Evolutionary conservation across 2,329 filamentous ascomycete species (phyloP), one percentile per base, ranked within the genome.

Genomic region (Coleophoma crateriformis): DNA sequence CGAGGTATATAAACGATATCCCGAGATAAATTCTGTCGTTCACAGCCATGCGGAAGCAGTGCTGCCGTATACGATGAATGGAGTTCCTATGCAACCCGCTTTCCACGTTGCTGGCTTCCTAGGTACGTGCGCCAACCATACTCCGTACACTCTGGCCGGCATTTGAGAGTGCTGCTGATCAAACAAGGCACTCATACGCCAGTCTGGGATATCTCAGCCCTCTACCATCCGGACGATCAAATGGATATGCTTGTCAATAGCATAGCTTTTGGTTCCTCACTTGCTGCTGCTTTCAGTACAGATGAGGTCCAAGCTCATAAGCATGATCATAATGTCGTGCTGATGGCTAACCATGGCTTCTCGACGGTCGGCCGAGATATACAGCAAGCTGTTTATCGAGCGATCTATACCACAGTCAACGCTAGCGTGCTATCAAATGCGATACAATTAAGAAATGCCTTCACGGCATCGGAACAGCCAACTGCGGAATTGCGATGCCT

Each of bases 321-420:
- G 22, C 37, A 61, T 33, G 35, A 52, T n/a, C 52, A 66, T 35
- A 60, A 60, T 6, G 69, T 73, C 4, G 66, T 72, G 1, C 58
- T 76, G 43, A 75, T 76, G 73, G 61, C 66, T 2, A 65, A 69
- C 4, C 72, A 76, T 51, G 73, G 73, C 2, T 73, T 70, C 54
- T 72, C 72, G 1, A 62, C 66, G 2, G 50, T 67, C 7, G 72
- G 64, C 1, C 52, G 54, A 0, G 64, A 58, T 48, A 67, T 75
- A 35, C 61, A 71, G 52, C 62, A 67, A 45, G 69, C 64, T 2
- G 70, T 75, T 7, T 67, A 68, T 47, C 60, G 68, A 15, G 67
- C 69, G 1, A 57, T 76, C 2, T 75, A 75, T 50, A 74, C 73
- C 0, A 61, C 66, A 49, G 61, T 65, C 51, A 74, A 74, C 52